A percentile compares a stretch with the other conserved stretches of the same genome.
phyloP scores from a whole-genome alignment of 2,329 filamentous ascomycete species.

The Apiospora hydei region DNA sequence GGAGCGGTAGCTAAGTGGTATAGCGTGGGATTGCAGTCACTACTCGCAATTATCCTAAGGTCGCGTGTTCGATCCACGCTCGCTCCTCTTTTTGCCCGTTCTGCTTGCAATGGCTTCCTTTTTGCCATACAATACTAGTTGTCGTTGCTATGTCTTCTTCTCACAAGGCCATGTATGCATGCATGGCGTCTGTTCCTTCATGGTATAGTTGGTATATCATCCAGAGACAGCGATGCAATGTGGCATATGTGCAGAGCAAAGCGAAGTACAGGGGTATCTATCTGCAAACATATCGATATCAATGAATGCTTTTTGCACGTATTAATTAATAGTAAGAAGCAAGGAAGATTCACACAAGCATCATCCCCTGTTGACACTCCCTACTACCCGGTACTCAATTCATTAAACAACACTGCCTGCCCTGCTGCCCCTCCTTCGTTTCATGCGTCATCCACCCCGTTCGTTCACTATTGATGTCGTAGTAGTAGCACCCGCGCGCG shows the following conservation, averaged over 20 bases:
- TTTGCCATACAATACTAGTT: background rate
- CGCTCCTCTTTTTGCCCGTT: background rate
- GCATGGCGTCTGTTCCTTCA: no score
- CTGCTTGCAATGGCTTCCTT: background rate
- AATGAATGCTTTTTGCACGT: background rate
- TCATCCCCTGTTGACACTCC: background rate
- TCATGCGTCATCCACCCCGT: background rate
- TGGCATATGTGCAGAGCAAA: background rate
- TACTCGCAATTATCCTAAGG: constrained; percentile 15
- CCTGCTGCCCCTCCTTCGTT: background rate
- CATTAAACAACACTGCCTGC: background rate
- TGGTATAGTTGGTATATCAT: background rate
- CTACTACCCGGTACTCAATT: background rate
- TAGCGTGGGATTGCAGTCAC: constrained; percentile 16
- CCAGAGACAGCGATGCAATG: background rate
- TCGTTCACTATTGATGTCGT: background rate
- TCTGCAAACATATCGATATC: background rate
- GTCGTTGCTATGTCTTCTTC: no score
- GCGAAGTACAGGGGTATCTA: no score
- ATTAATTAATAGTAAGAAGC: background rate
- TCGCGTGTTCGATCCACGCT: constrained; percentile 20
- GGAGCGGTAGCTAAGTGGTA: constrained; percentile 19
- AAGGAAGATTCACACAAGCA: background rate
- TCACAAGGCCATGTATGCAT: no score
- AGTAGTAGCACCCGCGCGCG: background rate